Evolutionary conservation across 306 rosid genomes (phyloP).

Genomic region (Elaeagnus macrophylla): DNA sequence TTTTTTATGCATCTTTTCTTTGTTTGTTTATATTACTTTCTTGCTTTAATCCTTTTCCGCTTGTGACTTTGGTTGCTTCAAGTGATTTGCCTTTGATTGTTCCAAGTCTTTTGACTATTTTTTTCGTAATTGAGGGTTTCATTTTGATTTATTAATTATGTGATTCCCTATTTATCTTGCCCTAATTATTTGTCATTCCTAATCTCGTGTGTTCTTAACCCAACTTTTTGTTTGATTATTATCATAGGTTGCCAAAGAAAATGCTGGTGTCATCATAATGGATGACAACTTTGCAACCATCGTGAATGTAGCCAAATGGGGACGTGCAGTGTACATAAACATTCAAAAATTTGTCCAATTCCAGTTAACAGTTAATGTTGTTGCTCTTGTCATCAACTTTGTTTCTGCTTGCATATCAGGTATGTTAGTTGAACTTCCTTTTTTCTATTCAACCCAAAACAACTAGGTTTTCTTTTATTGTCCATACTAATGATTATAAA

Average conservation of each 20-base stretch:
- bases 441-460: neutral
- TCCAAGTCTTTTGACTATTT: too few relatives aligned
- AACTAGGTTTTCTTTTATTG: constrained; percentile 9
- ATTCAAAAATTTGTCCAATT: constrained; percentile 96
- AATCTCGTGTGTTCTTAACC: constrained; percentile 2
- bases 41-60: too few relatives aligned
- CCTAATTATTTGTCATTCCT: constrained; percentile 7
- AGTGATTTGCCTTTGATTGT: too few relatives aligned
- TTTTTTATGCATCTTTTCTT: too few relatives aligned
- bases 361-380: constrained; percentile 87
- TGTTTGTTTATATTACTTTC: too few relatives aligned
- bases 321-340: constrained; percentile 90
- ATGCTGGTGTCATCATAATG: constrained; percentile 81
- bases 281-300: constrained; percentile 84
- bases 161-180: too few relatives aligned
- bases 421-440: constrained; percentile 20
- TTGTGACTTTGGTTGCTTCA: too few relatives aligned
- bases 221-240: constrained; percentile 13
- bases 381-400: constrained; percentile 78
- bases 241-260: constrained; percentile 89
- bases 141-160: too few relatives aligned
- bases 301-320: constrained; percentile 84
- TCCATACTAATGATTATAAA: constrained; percentile 3
- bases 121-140: too few relatives aligned
- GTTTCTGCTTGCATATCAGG: constrained; percentile 90